Evolutionary conservation across 2,329 filamentous ascomycete species (phyloP).

Genomic region (Trichoderma atrobrunneum): DNA sequence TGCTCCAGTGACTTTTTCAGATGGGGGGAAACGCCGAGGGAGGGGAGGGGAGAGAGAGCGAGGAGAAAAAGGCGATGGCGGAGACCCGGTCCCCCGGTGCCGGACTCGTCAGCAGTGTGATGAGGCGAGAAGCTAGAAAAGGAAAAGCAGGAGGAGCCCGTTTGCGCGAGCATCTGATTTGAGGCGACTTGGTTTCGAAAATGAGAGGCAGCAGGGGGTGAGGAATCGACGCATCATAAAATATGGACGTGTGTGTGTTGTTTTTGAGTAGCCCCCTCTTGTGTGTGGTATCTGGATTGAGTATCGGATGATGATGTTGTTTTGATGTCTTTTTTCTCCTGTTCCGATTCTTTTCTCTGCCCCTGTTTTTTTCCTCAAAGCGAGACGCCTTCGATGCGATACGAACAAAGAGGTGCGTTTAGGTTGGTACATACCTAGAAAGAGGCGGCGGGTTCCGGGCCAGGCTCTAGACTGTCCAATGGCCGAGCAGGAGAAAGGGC

Average conservation of each 20-base stretch:
- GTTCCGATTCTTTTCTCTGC: neutral
- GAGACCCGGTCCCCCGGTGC: neutral
- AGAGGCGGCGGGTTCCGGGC: neutral
- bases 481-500: neutral
- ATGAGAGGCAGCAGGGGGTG: neutral
- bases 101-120: neutral
- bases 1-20: neutral
- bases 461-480: neutral
- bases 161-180: neutral
- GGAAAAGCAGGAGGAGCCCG: neutral
- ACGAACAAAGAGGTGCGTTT: neutral
- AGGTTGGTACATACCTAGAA: neutral
- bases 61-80: neutral
- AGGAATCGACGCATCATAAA: neutral
- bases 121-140: neutral
- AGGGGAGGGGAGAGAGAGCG: neutral
- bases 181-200: neutral
- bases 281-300: neutral
- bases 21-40: neutral
- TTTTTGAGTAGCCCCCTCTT: too few relatives aligned
- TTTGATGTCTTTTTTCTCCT: neutral
- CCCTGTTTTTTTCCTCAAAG: neutral
- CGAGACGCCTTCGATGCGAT: constrained; percentile 1
- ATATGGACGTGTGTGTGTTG: neutral
- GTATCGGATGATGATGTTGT: neutral